phyloP scores from a whole-genome alignment of 768 basidiomycete species.

The Ephemerocybe angulata region DNA sequence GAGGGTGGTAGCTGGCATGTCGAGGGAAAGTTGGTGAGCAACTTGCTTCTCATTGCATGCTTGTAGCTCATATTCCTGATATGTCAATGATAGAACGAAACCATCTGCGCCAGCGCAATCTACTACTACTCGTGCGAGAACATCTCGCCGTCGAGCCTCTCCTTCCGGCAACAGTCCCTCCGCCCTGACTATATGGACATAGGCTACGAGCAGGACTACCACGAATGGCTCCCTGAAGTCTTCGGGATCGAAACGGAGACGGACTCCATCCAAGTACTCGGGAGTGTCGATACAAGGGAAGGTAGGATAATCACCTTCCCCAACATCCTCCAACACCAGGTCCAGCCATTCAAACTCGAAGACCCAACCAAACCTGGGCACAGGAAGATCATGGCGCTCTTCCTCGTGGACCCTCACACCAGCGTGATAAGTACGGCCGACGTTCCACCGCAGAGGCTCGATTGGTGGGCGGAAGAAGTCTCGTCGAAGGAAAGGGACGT shows the following conservation, averaged over 20 bases:
- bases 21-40: constrained; percentile 22
- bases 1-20: constrained; percentile 27
- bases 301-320: constrained; percentile 32
- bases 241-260: not conserved
- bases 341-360: constrained; percentile 31
- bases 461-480: constrained; percentile 22
- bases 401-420: constrained; percentile 32
- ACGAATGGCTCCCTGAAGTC: constrained; percentile 24
- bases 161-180: constrained; percentile 13
- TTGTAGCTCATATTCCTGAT: constrained; percentile 17
- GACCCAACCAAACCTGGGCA: constrained; percentile 35
- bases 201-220: constrained; percentile 16
- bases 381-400: constrained; percentile 37
- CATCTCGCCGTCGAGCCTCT: constrained; percentile 22
- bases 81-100: constrained; percentile 23
- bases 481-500: not conserved
- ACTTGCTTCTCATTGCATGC: not conserved
- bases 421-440: constrained; percentile 22
- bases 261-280: constrained; percentile 19
- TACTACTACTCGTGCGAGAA: constrained; percentile 30
- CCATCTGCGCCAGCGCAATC: constrained; percentile 23
- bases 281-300: constrained; percentile 24
- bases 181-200: not conserved
- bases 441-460: constrained; percentile 24
- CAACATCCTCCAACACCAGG: constrained; percentile 36